Percentiles rank a stretch among this genome's conserved stretches.
Conservation (phyloP, 2,329 filamentous ascomycete species). For the Dothistroma pini region DNA sequence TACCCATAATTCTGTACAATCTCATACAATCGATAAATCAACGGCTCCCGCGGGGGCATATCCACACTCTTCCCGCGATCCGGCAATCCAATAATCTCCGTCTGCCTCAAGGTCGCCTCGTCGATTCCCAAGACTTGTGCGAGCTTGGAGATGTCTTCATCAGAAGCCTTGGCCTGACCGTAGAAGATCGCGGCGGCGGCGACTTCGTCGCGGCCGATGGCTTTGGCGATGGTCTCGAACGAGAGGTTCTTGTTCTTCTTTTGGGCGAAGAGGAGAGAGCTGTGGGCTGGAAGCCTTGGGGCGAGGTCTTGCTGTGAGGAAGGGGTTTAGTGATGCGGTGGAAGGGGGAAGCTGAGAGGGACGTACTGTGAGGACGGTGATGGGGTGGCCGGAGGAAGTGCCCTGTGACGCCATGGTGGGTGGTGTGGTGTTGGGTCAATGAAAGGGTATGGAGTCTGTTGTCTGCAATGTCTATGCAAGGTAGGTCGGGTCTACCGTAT, state of each 20-base stretch:
- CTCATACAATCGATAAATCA: constrained; percentile 90
- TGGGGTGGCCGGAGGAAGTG: constrained; percentile 23
- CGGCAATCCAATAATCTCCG: constrained; percentile 68
- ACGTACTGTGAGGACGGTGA: constrained; percentile 23
- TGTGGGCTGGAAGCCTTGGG: constrained; percentile 66
- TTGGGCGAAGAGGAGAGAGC: constrained; percentile 71
- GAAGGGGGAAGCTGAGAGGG: background rate
- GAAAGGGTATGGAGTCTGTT: background rate
- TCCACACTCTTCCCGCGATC: constrained; percentile 75
- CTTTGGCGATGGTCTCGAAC: constrained; percentile 72
- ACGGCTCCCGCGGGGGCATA: constrained; percentile 79
- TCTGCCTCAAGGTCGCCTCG: constrained; percentile 50
- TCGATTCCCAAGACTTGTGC: constrained; percentile 62
- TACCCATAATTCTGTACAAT: constrained; percentile 89
- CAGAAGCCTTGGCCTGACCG: constrained; percentile 71
- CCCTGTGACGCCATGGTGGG: constrained; percentile 18
- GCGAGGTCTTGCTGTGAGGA: constrained; percentile 58
- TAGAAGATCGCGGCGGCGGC: constrained; percentile 88
- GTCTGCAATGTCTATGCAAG: background rate
- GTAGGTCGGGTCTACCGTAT: background rate
- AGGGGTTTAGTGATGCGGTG: background rate
- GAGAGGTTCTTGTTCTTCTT: constrained; percentile 72
- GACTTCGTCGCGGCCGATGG: constrained; percentile 75
- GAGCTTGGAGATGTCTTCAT: constrained; percentile 66
- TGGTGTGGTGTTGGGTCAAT: background rate